Conservation (phyloP, 2,329 filamentous ascomycete genomes). For the Berkeleyomyces basicola region DNA sequence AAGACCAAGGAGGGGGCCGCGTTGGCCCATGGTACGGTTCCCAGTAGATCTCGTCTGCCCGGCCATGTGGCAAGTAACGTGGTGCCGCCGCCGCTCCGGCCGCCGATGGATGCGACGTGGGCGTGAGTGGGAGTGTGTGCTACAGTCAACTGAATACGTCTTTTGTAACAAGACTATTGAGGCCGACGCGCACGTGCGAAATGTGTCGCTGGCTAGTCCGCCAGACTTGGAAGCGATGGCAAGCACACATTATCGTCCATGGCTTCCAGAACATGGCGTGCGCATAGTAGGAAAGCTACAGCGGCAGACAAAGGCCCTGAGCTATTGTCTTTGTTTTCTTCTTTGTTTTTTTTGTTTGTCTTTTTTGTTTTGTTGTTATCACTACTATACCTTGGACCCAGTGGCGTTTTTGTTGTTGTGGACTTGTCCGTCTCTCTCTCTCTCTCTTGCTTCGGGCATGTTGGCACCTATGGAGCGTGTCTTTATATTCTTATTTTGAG, state of each 20-base stretch:
- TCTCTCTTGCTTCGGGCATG: background rate
- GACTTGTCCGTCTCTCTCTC: background rate
- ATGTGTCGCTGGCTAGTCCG: too few species aligned
- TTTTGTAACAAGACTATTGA: too few species aligned
- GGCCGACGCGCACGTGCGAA: too few species aligned
- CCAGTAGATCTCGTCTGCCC: constrained; percentile 1
- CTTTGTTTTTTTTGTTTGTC: background rate
- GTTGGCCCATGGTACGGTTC: background rate
- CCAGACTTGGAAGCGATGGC: too few species aligned
- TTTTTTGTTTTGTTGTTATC: background rate
- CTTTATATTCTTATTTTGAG: background rate
- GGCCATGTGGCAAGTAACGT: constrained; percentile 4
- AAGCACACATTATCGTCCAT: background rate
- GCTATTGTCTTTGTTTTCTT: constrained; percentile 1
- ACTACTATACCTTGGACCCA: constrained; percentile 10
- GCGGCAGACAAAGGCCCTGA: background rate
- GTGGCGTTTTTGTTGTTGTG: constrained; percentile 4
- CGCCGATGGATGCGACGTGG: constrained; percentile 10
- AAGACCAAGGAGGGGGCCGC: constrained; percentile 6
- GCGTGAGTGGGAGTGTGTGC: background rate
- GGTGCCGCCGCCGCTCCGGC: constrained; percentile 7
- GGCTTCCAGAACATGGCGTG: constrained; percentile 4
- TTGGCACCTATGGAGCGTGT: background rate
- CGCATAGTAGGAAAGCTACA: background rate
- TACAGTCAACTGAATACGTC: background rate